Evolutionary conservation across 2,329 filamentous ascomycete genomes (phyloP).

Genomic region (Ophiostoma sp.): DNA sequence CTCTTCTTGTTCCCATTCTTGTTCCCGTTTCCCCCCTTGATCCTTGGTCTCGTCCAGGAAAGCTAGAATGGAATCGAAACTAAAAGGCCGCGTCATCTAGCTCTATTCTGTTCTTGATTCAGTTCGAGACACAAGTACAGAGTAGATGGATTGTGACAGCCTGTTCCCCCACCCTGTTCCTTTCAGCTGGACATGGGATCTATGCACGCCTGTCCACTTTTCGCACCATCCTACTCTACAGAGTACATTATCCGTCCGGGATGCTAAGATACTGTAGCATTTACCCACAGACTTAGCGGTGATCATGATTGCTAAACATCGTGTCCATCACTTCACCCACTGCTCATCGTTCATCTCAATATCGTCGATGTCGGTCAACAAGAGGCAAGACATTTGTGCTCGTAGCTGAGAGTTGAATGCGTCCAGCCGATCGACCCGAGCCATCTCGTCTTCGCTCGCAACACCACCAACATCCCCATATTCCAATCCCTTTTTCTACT

Average conservation of each 20-base stretch:
- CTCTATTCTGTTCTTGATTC: background rate
- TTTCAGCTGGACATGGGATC: conserved; percentile 14
- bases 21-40: background rate
- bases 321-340: too few relatives aligned
- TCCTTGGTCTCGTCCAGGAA: background rate
- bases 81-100: background rate
- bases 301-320: background rate
- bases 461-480: background rate
- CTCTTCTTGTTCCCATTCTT: background rate
- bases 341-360: background rate
- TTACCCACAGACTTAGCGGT: conserved; percentile 2
- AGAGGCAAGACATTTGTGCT: too few relatives aligned
- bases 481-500: background rate
- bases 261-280: conserved; percentile 2
- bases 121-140: background rate
- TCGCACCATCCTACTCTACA: background rate
- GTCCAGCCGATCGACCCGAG: conserved; percentile 1
- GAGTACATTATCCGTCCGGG: background rate
- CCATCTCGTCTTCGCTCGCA: background rate
- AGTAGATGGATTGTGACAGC: background rate
- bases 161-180: conserved; percentile 1
- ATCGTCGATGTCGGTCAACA: background rate
- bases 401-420: too few relatives aligned
- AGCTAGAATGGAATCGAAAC: background rate
- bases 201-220: conserved; percentile 8